phyloP scores from a whole-genome alignment of 257 asterid species.

The Pogostemon cablin region DNA sequence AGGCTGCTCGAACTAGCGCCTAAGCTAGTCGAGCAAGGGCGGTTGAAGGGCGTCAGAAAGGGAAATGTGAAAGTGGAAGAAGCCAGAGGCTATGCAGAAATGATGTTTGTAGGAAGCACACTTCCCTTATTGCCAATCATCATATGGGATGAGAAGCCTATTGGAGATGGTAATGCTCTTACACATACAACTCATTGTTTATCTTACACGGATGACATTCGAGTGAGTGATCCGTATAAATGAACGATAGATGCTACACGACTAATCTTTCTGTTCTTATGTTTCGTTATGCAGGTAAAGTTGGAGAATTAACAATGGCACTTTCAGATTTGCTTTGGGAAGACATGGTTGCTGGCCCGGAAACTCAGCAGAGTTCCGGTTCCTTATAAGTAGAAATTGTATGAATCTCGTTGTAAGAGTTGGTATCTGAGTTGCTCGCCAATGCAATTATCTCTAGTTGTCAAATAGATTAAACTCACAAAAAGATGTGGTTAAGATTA shows the following conservation, averaged over 20 bases:
- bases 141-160: constrained; percentile 73
- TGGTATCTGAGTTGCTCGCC: too few relatives aligned
- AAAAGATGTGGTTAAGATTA: too few relatives aligned
- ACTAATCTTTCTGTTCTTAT: background rate
- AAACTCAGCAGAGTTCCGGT: constrained; percentile 59
- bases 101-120: constrained; percentile 97
- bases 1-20: constrained; percentile 83
- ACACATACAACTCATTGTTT: background rate
- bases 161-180: constrained; percentile 75
- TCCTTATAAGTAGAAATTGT: constrained; percentile 47
- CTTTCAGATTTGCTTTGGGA: constrained; percentile 92
- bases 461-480: too few relatives aligned
- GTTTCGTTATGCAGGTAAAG: constrained; percentile 54
- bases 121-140: constrained; percentile 76
- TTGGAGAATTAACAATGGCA: constrained; percentile 86
- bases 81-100: constrained; percentile 62
- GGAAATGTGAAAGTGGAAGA: constrained; percentile 52
- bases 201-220: background rate
- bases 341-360: constrained; percentile 86
- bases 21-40: constrained; percentile 63
- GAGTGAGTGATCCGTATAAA: background rate
- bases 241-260: background rate
- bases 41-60: constrained; percentile 53
- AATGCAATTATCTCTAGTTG: too few relatives aligned
- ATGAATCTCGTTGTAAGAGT: too few relatives aligned